A percentile compares a stretch with the other conserved stretches of the same genome.
Conservation (phyloP, 1,139 yeast genomes). For the Nakaseomyces uthaithaninus region DNA sequence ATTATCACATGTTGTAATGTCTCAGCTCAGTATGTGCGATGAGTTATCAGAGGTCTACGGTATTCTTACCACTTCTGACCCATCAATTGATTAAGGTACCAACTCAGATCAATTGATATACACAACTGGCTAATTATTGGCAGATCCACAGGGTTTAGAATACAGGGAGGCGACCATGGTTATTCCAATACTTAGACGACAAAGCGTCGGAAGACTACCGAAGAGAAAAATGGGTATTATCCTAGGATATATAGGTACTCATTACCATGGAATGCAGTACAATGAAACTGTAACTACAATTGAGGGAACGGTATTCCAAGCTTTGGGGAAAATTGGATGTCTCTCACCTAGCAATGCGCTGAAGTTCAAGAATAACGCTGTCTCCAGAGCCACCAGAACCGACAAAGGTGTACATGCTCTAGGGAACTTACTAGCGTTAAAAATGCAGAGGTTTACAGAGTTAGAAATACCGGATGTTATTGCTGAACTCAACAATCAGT, state of each 20-base stretch:
- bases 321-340: constrained; percentile 84
- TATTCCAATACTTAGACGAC: background rate
- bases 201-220: background rate
- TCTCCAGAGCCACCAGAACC: constrained; percentile 95
- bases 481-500: constrained; percentile 51
- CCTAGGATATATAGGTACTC: constrained; percentile 94
- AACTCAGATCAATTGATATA: too few relatives aligned
- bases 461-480: constrained; percentile 55
- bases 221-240: constrained; percentile 67
- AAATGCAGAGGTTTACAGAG: constrained; percentile 46
- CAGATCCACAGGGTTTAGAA: background rate
- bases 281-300: constrained; percentile 88
- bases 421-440: constrained; percentile 48
- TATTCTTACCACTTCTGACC: too few relatives aligned
- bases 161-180: too few relatives aligned
- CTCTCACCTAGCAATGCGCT: constrained; percentile 80
- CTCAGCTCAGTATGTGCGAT: too few relatives aligned
- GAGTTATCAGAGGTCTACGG: too few relatives aligned
- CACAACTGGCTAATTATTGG: too few relatives aligned
- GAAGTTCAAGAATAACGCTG: constrained; percentile 82
- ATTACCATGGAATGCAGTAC: constrained; percentile 95
- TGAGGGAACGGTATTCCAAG: constrained; percentile 82
- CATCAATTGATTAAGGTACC: too few relatives aligned
- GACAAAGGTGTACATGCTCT: constrained; percentile 99
- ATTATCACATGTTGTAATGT: too few relatives aligned